These are phyloP conservation scores for Fusarium torulosum DNA, from an alignment of 2,329 filamentous ascomycete species.

Conservation along the genomic window DNA sequence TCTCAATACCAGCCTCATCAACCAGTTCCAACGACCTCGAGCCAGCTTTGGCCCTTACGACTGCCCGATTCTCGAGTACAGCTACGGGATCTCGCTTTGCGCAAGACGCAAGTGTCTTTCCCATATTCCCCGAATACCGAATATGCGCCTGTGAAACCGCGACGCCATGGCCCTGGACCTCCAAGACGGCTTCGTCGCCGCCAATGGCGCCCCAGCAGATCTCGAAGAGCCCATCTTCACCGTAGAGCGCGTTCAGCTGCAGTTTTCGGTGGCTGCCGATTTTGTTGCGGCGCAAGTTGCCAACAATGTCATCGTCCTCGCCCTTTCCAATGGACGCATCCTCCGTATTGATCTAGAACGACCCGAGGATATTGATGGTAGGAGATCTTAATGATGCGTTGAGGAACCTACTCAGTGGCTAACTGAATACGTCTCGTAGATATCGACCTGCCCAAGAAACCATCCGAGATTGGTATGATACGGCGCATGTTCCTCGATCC, in stretches of 20 bases:
- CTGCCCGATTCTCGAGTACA: neutral
- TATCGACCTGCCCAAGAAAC: conserved; percentile 95
- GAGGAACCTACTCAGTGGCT: conserved; percentile 12
- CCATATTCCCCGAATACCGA: conserved; percentile 21
- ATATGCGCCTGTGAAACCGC: conserved; percentile 42
- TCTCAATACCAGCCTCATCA: conserved; percentile 5
- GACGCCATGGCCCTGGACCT: conserved; percentile 55
- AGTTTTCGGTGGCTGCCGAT: conserved; percentile 93
- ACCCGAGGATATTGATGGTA: conserved; percentile 94
- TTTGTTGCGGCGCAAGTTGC: conserved; percentile 97
- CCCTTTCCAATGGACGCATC: conserved; percentile 91
- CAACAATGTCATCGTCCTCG: conserved; percentile 95
- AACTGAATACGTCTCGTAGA: conserved; percentile 65
- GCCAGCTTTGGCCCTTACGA: conserved; percentile 6
- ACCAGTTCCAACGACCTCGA: conserved; percentile 26
- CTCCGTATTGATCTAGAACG: conserved; percentile 94
- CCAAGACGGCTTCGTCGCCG: conserved; percentile 76
- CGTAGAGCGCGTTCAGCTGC: conserved; percentile 90
- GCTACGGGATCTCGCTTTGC: neutral
- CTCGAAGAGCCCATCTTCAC: conserved; percentile 89
- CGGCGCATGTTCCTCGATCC: conserved; percentile 97
- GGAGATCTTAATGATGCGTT: conserved; percentile 28
- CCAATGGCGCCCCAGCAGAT: conserved; percentile 67
- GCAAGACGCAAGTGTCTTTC: conserved; percentile 11
- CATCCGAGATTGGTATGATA: conserved; percentile 91